Conservation (phyloP, 116 monocot species). For the Dioscorea cayenensis region DNA sequence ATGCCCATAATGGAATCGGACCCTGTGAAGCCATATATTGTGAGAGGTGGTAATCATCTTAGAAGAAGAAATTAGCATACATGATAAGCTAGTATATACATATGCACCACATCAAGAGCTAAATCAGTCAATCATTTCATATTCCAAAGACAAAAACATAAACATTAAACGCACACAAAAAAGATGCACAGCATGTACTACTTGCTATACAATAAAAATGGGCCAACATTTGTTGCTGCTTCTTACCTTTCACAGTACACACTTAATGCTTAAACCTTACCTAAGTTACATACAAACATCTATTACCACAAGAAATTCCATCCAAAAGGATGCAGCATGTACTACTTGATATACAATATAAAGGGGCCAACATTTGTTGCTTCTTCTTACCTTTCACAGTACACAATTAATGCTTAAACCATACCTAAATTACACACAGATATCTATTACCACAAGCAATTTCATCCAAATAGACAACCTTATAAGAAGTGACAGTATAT, state of each 20-base stretch:
- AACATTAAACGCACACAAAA: neutral
- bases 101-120: neutral
- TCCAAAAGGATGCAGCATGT: neutral
- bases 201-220: neutral
- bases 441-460: too few relatives aligned
- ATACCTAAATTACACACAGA: too few relatives aligned
- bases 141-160: neutral
- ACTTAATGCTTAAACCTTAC: too few relatives aligned
- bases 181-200: neutral
- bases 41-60: neutral
- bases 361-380: too few relatives aligned
- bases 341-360: neutral
- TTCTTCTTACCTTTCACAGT: too few relatives aligned
- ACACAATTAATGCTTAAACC: too few relatives aligned
- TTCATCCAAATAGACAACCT: neutral
- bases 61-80: neutral
- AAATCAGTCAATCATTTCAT: neutral
- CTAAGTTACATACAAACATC: too few relatives aligned
- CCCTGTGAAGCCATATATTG: constrained; percentile 28
- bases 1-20: constrained; percentile 97
- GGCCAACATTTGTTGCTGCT: too few relatives aligned
- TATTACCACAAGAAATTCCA: too few relatives aligned
- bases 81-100: neutral
- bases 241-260: too few relatives aligned
- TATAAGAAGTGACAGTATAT: neutral